These are phyloP conservation scores for Gossypium bickii DNA, from an alignment of 345 rosid species.

Conservation along the genomic window DNA sequence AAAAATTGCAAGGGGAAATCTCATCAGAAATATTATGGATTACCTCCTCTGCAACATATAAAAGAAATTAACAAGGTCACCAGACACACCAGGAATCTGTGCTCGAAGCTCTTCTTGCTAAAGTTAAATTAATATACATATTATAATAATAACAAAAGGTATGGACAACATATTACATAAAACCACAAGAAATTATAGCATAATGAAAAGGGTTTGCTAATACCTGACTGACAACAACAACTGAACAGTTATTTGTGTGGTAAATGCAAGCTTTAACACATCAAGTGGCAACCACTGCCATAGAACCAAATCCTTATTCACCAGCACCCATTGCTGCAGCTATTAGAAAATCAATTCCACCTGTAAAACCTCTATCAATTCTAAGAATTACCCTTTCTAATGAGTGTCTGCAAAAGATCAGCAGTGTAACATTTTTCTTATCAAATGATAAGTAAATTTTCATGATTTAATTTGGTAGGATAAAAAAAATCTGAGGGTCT, in stretches of 20 bases:
- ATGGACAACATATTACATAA: conserved; percentile 9
- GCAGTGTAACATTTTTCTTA: background rate
- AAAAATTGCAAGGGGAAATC: conserved; percentile 1
- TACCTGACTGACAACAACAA: conserved; percentile 99
- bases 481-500: conserved; percentile 65
- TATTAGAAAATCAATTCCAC: conserved; percentile 96
- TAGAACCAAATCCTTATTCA: conserved; percentile 96
- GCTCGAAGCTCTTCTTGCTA: conserved; percentile 98
- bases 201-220: conserved; percentile 12
- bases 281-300: conserved; percentile 99
- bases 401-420: conserved; percentile 67
- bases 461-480: background rate
- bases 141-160: conserved; percentile 7
- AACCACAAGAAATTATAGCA: conserved; percentile 12
- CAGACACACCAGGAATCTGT: conserved; percentile 96
- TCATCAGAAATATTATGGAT: conserved; percentile 20
- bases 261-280: conserved; percentile 99
- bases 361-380: conserved; percentile 93
- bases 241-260: conserved; percentile 98
- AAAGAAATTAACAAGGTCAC: conserved; percentile 95
- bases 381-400: conserved; percentile 87
- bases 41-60: conserved; percentile 98
- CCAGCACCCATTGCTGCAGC: conserved; percentile 96
- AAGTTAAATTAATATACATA: conserved; percentile 13
- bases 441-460: conserved; percentile 13